A percentile compares a stretch with the other conserved stretches of the same genome.
These are phyloP conservation scores for Teratosphaeria destructans DNA, from an alignment of 2,329 filamentous ascomycete genomes.

Conservation along the genomic window DNA sequence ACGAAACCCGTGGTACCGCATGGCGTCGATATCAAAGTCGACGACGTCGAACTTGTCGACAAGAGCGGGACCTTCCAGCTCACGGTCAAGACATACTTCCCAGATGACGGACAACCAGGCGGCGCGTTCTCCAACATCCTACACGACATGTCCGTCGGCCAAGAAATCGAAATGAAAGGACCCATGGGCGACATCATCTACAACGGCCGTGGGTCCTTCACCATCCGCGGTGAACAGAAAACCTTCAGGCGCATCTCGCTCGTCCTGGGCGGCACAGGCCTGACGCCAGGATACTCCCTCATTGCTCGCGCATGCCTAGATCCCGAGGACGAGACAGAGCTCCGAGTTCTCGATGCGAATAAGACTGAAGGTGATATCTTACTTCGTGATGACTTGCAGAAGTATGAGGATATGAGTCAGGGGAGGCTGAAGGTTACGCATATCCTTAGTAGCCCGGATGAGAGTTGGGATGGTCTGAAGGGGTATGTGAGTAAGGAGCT, in stretches of 20 bases:
- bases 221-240: conserved; percentile 32
- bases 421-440: conserved; percentile 37
- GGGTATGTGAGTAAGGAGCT: conserved; percentile 36
- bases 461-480: conserved; percentile 36
- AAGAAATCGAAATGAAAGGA: conserved; percentile 43
- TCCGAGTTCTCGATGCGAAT: conserved; percentile 40
- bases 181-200: conserved; percentile 44
- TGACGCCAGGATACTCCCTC: conserved; percentile 44
- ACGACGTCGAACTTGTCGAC: conserved; percentile 10
- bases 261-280: conserved; percentile 41
- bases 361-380: conserved; percentile 40
- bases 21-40: not conserved
- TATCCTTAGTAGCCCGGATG: conserved; percentile 36
- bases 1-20: conserved; percentile 33
- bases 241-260: conserved; percentile 38
- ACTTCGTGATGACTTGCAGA: conserved; percentile 33
- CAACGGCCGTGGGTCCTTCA: conserved; percentile 36
- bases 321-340: conserved; percentile 24
- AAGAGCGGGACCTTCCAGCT: conserved; percentile 38
- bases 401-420: conserved; percentile 27
- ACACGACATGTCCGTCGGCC: conserved; percentile 38
- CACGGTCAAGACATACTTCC: conserved; percentile 44
- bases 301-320: conserved; percentile 33
- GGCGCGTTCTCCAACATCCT: conserved; percentile 46
- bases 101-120: conserved; percentile 37